These are phyloP conservation scores for Pisolithus orientalis DNA, from an alignment of 768 basidiomycete genomes.

Conservation along the genomic window DNA sequence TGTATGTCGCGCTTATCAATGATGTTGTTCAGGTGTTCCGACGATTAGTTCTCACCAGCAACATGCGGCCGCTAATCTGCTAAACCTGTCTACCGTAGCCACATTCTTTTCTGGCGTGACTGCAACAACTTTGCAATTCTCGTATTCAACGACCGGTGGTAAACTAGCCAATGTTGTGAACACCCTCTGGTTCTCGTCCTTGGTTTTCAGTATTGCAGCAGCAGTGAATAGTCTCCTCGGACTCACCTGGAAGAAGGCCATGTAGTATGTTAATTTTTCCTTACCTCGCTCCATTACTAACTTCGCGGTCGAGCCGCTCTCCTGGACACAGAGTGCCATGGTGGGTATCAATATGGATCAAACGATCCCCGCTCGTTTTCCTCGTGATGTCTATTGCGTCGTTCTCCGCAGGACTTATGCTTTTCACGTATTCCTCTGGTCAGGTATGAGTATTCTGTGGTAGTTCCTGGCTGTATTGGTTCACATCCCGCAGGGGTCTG, in stretches of 20 bases:
- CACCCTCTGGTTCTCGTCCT: slow-evolving; percentile 48
- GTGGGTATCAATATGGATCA: slow-evolving; percentile 77
- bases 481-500: slow-evolving; percentile 35
- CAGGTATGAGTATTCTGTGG: slow-evolving; percentile 41
- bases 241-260: slow-evolving; percentile 50
- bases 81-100: slow-evolving; percentile 47
- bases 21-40: slow-evolving; percentile 37
- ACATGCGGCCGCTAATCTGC: slow-evolving; percentile 41
- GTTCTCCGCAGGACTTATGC: slow-evolving; percentile 72
- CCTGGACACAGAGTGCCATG: slow-evolving; percentile 50
- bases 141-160: slow-evolving; percentile 29
- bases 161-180: slow-evolving; percentile 40
- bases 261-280: slow-evolving; percentile 38
- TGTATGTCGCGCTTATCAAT: slow-evolving; percentile 19
- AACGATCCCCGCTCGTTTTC: slow-evolving; percentile 76
- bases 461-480: slow-evolving; percentile 13
- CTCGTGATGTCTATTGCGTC: slow-evolving; percentile 78
- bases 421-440: slow-evolving; percentile 71
- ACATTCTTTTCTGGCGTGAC: slow-evolving; percentile 54
- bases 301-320: slow-evolving; percentile 36
- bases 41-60: slow-evolving; percentile 51
- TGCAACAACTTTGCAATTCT: slow-evolving; percentile 44
- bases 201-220: slow-evolving; percentile 49
- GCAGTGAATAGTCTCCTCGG: slow-evolving; percentile 49
- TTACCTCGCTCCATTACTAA: slow-evolving; percentile 6